Evolutionary conservation across 2,329 filamentous ascomycete genomes (phyloP).

Genomic region (Arachnomyces sp.): DNA sequence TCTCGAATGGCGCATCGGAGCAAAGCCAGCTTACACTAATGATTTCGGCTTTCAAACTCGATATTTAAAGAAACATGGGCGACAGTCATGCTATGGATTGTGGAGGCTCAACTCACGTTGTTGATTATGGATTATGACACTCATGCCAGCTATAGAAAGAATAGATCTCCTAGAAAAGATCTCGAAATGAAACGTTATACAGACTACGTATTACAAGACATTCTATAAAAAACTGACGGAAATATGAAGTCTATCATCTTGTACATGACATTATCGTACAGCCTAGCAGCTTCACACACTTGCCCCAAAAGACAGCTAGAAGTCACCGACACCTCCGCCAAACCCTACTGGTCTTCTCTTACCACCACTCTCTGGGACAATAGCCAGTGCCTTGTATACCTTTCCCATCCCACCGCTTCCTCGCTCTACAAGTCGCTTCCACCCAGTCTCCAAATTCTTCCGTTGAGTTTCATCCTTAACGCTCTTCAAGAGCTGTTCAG

Average conservation of each 20-base stretch:
- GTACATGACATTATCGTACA: conserved; percentile 9
- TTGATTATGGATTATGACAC: too few species aligned
- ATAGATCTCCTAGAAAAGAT: too few species aligned
- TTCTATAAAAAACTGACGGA: neutral
- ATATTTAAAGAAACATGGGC: too few species aligned
- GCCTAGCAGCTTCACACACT: conserved; percentile 4
- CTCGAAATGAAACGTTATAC: too few species aligned
- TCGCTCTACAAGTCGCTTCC: conserved; percentile 75
- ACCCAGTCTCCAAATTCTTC: conserved; percentile 62
- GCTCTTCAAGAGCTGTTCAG: conserved; percentile 55
- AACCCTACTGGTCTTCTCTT: conserved; percentile 79
- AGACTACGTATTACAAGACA: neutral
- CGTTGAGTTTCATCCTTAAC: conserved; percentile 45
- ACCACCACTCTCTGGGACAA: conserved; percentile 72
- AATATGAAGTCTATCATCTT: neutral
- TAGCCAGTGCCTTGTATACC: conserved; percentile 86
- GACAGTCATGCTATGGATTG: too few species aligned
- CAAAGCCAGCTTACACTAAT: too few species aligned
- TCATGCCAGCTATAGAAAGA: too few species aligned
- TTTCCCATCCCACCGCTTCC: conserved; percentile 84
- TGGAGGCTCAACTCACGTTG: too few species aligned
- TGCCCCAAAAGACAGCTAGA: neutral
- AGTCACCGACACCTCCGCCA: conserved; percentile 54
- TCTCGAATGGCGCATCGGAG: too few species aligned
- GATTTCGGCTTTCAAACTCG: too few species aligned